These are phyloP conservation scores for Chlamydomonas applanata DNA, from an alignment of 139 green algal species.

Conservation along the genomic window DNA sequence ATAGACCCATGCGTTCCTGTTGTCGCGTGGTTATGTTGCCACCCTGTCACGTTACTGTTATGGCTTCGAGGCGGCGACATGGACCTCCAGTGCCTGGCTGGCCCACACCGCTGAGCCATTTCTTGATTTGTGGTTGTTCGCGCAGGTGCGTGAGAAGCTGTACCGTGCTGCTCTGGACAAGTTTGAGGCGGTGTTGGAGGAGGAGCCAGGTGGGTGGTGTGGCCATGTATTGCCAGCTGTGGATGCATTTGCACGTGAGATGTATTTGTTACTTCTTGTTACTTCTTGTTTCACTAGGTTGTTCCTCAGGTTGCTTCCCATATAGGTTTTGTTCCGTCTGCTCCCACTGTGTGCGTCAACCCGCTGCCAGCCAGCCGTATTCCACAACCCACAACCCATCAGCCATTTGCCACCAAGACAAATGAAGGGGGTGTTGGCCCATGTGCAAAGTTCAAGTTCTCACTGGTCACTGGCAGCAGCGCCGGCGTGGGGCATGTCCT, in stretches of 20 bases:
- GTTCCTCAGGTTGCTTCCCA: not conserved
- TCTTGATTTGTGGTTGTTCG: no score
- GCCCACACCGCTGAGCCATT: not conserved
- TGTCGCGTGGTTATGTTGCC: no score
- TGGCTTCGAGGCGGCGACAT: no score
- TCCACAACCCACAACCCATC: not conserved
- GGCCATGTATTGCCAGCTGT: not conserved
- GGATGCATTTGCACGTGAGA: not conserved
- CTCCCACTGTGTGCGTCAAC: no score
- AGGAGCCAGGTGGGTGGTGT: slow-evolving; percentile 25
- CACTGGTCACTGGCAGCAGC: no score
- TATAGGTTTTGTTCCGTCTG: no score
- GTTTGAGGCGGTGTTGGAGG: slow-evolving; percentile 49
- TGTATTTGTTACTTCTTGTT: not conserved
- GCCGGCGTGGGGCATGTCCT: not conserved
- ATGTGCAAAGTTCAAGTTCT: not conserved
- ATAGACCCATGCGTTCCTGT: no score
- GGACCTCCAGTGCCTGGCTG: not conserved
- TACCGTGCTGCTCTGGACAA: slow-evolving; percentile 36
- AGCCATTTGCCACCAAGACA: not conserved
- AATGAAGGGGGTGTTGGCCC: not conserved
- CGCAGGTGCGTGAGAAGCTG: slow-evolving; percentile 23
- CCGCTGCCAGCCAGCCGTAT: not conserved
- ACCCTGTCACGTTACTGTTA: no score
- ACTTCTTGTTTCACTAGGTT: not conserved